Evolutionary conservation across 2,329 filamentous ascomycete genomes (phyloP).

Genomic region (Exophiala sp.): DNA sequence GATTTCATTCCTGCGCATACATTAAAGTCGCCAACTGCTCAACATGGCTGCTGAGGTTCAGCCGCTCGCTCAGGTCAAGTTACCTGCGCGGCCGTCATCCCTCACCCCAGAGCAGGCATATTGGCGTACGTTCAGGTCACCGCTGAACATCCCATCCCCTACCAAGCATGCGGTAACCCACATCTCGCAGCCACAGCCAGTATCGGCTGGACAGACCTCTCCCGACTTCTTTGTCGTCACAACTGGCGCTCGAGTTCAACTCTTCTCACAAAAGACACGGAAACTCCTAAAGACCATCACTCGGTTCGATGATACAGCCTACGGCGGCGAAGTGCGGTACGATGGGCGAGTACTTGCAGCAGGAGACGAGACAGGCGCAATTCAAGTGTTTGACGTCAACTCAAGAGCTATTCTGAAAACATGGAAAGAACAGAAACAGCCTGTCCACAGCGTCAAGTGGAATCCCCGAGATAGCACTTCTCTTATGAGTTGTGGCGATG

Average conservation of each 20-base stretch:
- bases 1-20: neutral
- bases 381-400: conserved; percentile 91
- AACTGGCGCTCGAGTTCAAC: conserved; percentile 87
- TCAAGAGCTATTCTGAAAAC: conserved; percentile 91
- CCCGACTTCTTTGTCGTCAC: conserved; percentile 77
- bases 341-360: conserved; percentile 88
- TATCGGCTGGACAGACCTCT: conserved; percentile 56
- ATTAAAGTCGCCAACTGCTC: neutral
- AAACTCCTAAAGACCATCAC: conserved; percentile 93
- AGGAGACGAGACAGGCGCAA: conserved; percentile 83
- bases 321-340: conserved; percentile 80
- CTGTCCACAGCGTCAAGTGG: conserved; percentile 88
- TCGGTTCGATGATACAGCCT: conserved; percentile 86
- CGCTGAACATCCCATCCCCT: conserved; percentile 83
- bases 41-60: conserved; percentile 81
- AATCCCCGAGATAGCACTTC: conserved; percentile 83
- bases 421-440: conserved; percentile 91
- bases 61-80: conserved; percentile 74
- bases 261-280: conserved; percentile 87
- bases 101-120: conserved; percentile 90
- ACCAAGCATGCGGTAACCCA: conserved; percentile 86
- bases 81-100: conserved; percentile 76
- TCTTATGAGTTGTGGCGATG: conserved; percentile 85
- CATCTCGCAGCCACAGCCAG: conserved; percentile 67
- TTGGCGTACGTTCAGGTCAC: conserved; percentile 93